Conservation (phyloP, 192 early-diverging fungal species). For the Cladochytrium replicatum region DNA sequence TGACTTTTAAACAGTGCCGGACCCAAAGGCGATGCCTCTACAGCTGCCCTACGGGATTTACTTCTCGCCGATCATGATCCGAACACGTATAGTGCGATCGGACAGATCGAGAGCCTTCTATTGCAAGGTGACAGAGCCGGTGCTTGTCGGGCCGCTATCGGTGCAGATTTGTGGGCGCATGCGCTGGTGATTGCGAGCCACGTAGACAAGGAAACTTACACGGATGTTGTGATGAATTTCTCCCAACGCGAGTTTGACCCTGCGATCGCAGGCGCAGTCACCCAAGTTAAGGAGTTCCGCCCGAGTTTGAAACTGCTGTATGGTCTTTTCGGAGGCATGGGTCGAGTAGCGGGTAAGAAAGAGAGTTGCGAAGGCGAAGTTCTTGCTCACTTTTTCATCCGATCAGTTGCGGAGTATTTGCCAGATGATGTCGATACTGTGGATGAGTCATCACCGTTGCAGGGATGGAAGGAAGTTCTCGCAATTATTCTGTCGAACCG, state of each 20-base stretch:
- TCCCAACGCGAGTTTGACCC: slow-evolving; percentile 37
- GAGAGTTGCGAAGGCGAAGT: not conserved
- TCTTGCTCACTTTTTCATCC: slow-evolving; percentile 7
- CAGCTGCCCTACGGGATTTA: slow-evolving; percentile 37
- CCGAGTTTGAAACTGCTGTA: slow-evolving; percentile 32
- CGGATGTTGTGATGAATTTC: slow-evolving; percentile 66
- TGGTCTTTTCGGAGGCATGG: slow-evolving; percentile 13
- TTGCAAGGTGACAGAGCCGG: slow-evolving; percentile 47
- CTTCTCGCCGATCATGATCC: too few species aligned
- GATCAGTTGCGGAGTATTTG: slow-evolving; percentile 21
- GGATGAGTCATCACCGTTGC: slow-evolving; percentile 13
- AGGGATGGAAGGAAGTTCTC: slow-evolving; percentile 67
- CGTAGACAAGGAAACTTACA: slow-evolving; percentile 73
- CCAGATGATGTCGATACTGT: slow-evolving; percentile 7
- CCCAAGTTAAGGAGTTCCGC: slow-evolving; percentile 4
- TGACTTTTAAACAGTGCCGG: not conserved
- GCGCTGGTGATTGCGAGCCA: slow-evolving; percentile 84
- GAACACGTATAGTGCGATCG: too few species aligned
- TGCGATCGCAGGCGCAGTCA: not conserved
- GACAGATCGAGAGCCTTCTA: slow-evolving; percentile 52
- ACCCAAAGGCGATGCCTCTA: slow-evolving; percentile 4
- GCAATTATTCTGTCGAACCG: slow-evolving; percentile 78
- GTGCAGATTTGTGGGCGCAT: slow-evolving; percentile 67
- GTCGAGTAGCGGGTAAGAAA: not conserved
- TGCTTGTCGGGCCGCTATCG: slow-evolving; percentile 40